A percentile compares a stretch with the other conserved stretches of the same genome.
These are phyloP conservation scores for Elsinoe batatas DNA, from an alignment of 2,329 filamentous ascomycete species.

Conservation along the genomic window DNA sequence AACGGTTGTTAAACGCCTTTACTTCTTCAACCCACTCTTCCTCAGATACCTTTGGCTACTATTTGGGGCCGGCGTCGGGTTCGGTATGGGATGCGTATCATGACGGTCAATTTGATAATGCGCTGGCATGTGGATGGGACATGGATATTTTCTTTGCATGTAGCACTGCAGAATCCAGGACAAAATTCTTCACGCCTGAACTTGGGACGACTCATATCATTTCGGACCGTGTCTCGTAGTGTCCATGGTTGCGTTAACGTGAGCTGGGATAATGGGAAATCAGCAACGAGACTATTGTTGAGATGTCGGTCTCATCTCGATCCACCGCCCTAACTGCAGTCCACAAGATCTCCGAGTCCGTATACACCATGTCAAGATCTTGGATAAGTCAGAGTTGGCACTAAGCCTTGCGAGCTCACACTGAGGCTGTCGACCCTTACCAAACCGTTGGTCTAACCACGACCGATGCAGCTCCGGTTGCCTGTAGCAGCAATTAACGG, in stretches of 20 bases:
- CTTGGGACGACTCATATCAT: neutral
- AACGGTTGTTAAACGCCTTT: conserved; percentile 31
- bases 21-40: neutral
- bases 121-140: conserved; percentile 1
- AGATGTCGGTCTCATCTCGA: neutral
- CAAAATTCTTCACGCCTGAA: neutral
- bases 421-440: neutral
- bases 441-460: conserved; percentile 12
- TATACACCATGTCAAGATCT: neutral
- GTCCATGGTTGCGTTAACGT: no score
- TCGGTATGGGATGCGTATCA: conserved; percentile 2
- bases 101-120: conserved; percentile 9
- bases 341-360: neutral
- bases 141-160: conserved; percentile 7
- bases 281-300: neutral
- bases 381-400: neutral
- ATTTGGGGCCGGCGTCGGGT: neutral
- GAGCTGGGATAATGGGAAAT: neutral
- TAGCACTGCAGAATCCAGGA: neutral
- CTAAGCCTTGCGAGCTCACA: neutral
- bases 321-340: no score
- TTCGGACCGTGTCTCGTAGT: no score
- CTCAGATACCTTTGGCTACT: neutral
- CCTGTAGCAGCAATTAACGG: conserved; percentile 12
- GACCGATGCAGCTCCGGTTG: neutral